Evolutionary conservation across 1,139 yeast species (phyloP).

Genomic region (Kodamaea ohmeri): DNA sequence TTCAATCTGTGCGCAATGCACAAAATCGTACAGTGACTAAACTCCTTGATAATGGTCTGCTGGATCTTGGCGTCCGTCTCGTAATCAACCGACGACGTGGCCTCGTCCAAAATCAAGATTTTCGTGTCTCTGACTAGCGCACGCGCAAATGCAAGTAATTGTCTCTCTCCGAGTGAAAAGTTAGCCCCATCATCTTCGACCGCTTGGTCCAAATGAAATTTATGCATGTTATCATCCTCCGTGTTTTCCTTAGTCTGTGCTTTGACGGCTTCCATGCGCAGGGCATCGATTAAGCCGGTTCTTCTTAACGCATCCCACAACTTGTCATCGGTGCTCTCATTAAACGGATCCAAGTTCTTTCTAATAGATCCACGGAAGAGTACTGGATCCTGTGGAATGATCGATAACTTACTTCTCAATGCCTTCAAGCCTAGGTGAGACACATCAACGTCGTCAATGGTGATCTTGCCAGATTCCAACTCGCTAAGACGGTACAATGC

Average conservation of each 20-base stretch:
- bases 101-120: constrained; percentile 73
- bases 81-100: constrained; percentile 79
- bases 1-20: constrained; percentile 79
- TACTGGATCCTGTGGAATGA: constrained; percentile 80
- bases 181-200: constrained; percentile 76
- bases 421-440: constrained; percentile 53
- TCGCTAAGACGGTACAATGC: constrained; percentile 64
- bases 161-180: constrained; percentile 77
- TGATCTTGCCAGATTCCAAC: constrained; percentile 48
- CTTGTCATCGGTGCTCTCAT: constrained; percentile 45
- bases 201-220: constrained; percentile 59
- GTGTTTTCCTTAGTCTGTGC: constrained; percentile 16
- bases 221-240: constrained; percentile 37
- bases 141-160: constrained; percentile 70
- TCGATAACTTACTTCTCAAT: constrained; percentile 59
- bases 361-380: constrained; percentile 66
- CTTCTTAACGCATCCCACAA: constrained; percentile 55
- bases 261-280: constrained; percentile 30
- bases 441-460: constrained; percentile 61
- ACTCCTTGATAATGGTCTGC: constrained; percentile 58
- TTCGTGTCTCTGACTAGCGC: constrained; percentile 70
- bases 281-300: constrained; percentile 54
- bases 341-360: constrained; percentile 67
- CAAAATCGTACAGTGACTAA: constrained; percentile 62
- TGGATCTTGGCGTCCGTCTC: constrained; percentile 75